Evolutionary conservation across 495 filamentous ascomycete species (phyloP), one percentile per base, ranked within the genome.

Genomic region (Aspergillus homomorphus): DNA sequence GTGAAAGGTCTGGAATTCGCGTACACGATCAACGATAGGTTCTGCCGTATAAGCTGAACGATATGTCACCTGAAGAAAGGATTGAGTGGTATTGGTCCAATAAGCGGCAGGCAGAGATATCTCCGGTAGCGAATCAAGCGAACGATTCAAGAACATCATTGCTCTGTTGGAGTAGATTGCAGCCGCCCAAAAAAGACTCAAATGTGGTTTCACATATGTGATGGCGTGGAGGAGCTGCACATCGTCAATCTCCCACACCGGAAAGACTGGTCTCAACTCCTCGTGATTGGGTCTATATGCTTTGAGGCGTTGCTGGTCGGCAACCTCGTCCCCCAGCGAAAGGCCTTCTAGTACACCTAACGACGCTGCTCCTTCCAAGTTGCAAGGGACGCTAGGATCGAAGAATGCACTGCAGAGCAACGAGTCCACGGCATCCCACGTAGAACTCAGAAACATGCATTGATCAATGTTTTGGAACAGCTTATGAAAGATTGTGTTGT

Each of bases 351-450:
- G 59, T 12, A 63, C 46, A 14, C 59, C 62, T 14, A 59, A 45
- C 23, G 53, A 59, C 18, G 45, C 44, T 24, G 62, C 65, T 14
- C 65, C 57, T 16, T 63, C 15, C 2, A 65, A 21, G 44, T 67
- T 67, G 38, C 60, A 67, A 4, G 62, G 57, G 26, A 65, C 45
- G 26, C 19, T 38, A 38, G 59, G 62, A 28, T 67, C 54, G 26
- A 67, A 65, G 21, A 67, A 67, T 20, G 52, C 46, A 48, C 59
- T 67, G 49, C 64, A 67, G 20, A 64, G 38, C 45, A 67, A 50
- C 19, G 62, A 67, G 23, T 62, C 58, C 1, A 60, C 5, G 14
- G 50, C 64, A 43, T 61, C 61, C 19, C 51, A 33, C 14, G 56
- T 61, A n/a, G 53, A 53, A 45, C 64, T 59, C 2, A 66, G 57